Base-by-base conservation (phyloP, 176 grass and related monocot genomes). In the Musa beccarii region DNA sequence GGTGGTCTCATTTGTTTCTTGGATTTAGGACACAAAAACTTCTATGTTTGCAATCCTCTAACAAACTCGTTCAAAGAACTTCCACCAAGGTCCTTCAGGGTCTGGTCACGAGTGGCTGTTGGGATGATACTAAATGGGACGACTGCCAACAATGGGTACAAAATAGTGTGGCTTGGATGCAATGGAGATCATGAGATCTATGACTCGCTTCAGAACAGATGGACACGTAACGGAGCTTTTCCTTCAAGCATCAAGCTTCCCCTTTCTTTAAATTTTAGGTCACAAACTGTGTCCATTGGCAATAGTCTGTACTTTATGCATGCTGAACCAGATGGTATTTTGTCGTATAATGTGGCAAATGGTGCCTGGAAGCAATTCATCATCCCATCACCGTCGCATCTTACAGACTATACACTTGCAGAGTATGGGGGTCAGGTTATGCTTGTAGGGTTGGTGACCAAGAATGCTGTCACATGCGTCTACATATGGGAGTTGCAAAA, bases 401-500 rank as follows among this genome's bases (percentile, higher is more conserved):
- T 99, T 28, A 89, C 57, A 19, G 96, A 99, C 59, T 87, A 90
- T 78, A 89, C 89, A 66, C 82, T 99, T 76, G 89, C 91, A 49
- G 89, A 89, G 82, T 89, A 91, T 78, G 84, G 83, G 77, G 96
- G 91, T 75, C 88, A 76, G 71, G 78, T 99, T 79, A 86, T 95
- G 84, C 91, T 99, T 62, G 89, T 99, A 51, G 96, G 96, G 14
- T 69, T 99, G 79, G 83, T 99, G 73, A 91, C 84, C 66, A 99
- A 99, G 64, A 99, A 99, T 82, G 91, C 88, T 72, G 96, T 91
- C 2, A 86, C 91, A 71, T 99, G 96, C 20, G 81, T 99, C 79
- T 92, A 89, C 81, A 81, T 99, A 82, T 99, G 96, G 96, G 96
- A 99, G 87, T 83, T 99, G 78, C 91, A 99, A 86, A 94, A 84